Evolutionary conservation across 305 asterid genomes (phyloP).

Genomic region (Ajuga reptans): DNA sequence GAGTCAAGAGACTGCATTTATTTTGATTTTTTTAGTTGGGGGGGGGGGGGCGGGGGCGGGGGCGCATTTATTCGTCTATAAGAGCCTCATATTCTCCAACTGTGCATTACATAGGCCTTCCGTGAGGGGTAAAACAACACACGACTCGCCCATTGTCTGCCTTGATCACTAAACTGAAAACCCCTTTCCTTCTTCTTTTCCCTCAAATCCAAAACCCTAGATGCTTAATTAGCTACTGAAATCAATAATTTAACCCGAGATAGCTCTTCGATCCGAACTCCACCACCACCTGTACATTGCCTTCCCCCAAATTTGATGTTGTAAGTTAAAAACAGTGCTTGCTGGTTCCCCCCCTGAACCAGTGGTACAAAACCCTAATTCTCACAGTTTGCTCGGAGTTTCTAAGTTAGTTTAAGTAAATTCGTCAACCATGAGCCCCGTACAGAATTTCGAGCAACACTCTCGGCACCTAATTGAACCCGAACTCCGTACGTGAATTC

Average conservation of each 20-base stretch:
- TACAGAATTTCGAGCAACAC: constrained; percentile 95
- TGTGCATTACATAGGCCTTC: background rate
- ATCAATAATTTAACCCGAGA: background rate
- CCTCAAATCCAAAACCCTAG: constrained; percentile 33
- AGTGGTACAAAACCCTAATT: constrained; percentile 24
- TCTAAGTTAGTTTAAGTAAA: constrained; percentile 16
- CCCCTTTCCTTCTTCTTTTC: background rate
- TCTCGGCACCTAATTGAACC: constrained; percentile 69
- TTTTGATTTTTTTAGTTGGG: too few relatives aligned
- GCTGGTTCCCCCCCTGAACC: background rate
- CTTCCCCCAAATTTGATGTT: constrained; percentile 9
- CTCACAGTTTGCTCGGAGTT: background rate
- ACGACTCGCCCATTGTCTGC: background rate
- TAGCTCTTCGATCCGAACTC: background rate
- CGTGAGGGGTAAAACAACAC: constrained; percentile 11
- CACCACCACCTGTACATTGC: constrained; percentile 2
- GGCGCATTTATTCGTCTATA: background rate
- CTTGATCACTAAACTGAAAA: constrained; percentile 21
- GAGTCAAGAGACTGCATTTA: too few relatives aligned
- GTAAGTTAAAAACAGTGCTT: background rate
- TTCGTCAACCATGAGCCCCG: constrained; percentile 63
- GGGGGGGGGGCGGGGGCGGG: background rate
- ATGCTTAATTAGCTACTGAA: constrained; percentile 3
- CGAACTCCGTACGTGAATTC: constrained; percentile 52
- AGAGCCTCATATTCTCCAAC: background rate